phyloP scores from a whole-genome alignment of 208 protist species.

The Crithidia sp. region DNA sequence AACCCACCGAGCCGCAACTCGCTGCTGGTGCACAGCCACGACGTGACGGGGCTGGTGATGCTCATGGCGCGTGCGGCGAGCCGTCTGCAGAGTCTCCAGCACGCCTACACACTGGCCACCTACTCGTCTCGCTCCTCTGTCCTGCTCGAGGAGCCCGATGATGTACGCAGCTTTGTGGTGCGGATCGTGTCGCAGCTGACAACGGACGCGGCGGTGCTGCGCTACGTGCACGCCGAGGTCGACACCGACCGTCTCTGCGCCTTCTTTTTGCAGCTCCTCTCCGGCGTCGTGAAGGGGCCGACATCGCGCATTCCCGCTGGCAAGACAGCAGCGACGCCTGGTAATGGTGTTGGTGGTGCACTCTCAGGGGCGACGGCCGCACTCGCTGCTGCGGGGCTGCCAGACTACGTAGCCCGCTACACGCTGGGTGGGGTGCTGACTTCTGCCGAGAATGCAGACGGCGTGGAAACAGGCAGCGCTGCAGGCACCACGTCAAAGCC shows the following conservation, averaged over 20 bases:
- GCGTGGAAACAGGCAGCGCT: neutral
- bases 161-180: slow-evolving; percentile 67
- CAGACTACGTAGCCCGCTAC: slow-evolving; percentile 22
- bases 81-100: slow-evolving; percentile 32
- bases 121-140: slow-evolving; percentile 51
- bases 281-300: slow-evolving; percentile 18
- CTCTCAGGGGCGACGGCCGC: neutral
- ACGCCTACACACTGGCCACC: slow-evolving; percentile 54
- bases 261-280: slow-evolving; percentile 57
- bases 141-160: slow-evolving; percentile 65
- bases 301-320: neutral
- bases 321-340: neutral
- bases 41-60: slow-evolving; percentile 39
- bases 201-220: slow-evolving; percentile 55
- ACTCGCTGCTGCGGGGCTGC: slow-evolving; percentile 23
- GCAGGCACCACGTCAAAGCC: neutral
- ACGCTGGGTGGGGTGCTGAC: neutral
- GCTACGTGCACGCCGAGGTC: slow-evolving; percentile 62
- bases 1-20: slow-evolving; percentile 81
- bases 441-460: neutral
- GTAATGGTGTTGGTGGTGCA: neutral
- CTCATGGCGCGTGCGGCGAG: slow-evolving; percentile 45
- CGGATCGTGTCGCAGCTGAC: slow-evolving; percentile 71
- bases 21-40: slow-evolving; percentile 55
- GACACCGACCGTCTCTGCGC: slow-evolving; percentile 57